Conservation (phyloP, 352 stramenopile species). For the Phytophthora brassicae region DNA sequence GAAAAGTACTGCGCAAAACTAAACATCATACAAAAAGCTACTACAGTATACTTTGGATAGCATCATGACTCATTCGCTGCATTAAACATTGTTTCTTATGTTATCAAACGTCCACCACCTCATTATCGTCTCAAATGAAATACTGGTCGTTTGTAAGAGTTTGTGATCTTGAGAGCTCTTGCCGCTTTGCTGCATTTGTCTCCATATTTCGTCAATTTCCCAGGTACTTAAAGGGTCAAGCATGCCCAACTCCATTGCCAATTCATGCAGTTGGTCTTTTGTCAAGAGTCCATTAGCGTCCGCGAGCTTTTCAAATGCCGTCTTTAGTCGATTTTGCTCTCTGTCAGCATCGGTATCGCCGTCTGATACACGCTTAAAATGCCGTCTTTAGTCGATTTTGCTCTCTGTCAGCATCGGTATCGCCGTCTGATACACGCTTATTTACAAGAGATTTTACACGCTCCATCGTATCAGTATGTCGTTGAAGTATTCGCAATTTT, state of each 20-base stretch:
- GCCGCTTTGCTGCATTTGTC: slow-evolving; percentile 26
- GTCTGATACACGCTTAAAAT: slow-evolving; percentile 23
- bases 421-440: slow-evolving; percentile 16
- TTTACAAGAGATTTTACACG: slow-evolving; percentile 28
- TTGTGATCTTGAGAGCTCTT: not conserved
- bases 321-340: slow-evolving; percentile 23
- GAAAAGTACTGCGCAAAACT: no score
- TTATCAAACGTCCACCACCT: slow-evolving; percentile 58
- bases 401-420: slow-evolving; percentile 26
- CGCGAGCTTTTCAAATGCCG: slow-evolving; percentile 38
- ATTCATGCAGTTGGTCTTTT: slow-evolving; percentile 35
- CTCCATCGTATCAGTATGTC: slow-evolving; percentile 30
- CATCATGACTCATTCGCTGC: not conserved
- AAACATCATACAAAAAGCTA: no score
- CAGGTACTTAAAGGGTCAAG: slow-evolving; percentile 26
- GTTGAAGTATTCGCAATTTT: slow-evolving; percentile 43
- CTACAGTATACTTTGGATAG: no score
- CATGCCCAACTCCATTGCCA: slow-evolving; percentile 39
- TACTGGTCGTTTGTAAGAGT: not conserved
- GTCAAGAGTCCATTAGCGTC: slow-evolving; percentile 14
- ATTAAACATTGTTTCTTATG: slow-evolving; percentile 4
- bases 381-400: slow-evolving; percentile 27
- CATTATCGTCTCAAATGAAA: slow-evolving; percentile 51
- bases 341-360: slow-evolving; percentile 27
- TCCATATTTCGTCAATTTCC: slow-evolving; percentile 64